Evolutionary conservation across 805 yeast species (phyloP).

Genomic region (Kodamaea hsintzibuensis): DNA sequence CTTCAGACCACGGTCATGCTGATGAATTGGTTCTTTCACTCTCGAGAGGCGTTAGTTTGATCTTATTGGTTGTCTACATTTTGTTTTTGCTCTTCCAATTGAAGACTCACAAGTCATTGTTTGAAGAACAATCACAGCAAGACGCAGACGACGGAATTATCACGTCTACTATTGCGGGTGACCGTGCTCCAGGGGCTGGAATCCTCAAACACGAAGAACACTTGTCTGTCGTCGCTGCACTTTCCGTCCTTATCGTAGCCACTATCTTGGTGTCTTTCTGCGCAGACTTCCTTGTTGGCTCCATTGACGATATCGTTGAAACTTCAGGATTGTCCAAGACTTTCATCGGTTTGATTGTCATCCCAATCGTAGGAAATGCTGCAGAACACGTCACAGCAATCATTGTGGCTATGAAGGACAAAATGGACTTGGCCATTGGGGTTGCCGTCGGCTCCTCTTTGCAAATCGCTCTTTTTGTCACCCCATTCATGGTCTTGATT

Average conservation of each 20-base stretch:
- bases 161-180: slow-evolving; percentile 28
- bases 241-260: slow-evolving; percentile 56
- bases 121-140: slow-evolving; percentile 49
- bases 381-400: slow-evolving; percentile 98
- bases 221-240: slow-evolving; percentile 54
- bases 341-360: slow-evolving; percentile 87
- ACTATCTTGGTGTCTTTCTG: slow-evolving; percentile 83
- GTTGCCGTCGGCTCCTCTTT: slow-evolving; percentile 96
- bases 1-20: slow-evolving; percentile 34
- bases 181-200: slow-evolving; percentile 22
- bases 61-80: slow-evolving; percentile 73
- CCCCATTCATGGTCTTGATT: slow-evolving; percentile 89
- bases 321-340: slow-evolving; percentile 88
- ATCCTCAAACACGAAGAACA: slow-evolving; percentile 29
- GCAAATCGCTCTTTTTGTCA: slow-evolving; percentile 92
- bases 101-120: slow-evolving; percentile 76
- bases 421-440: slow-evolving; percentile 96
- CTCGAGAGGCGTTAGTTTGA: slow-evolving; percentile 83
- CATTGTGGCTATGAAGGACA: slow-evolving; percentile 90
- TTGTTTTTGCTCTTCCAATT: slow-evolving; percentile 86
- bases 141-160: slow-evolving; percentile 41
- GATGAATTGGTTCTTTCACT: slow-evolving; percentile 62
- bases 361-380: slow-evolving; percentile 98
- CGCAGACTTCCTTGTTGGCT: slow-evolving; percentile 92
- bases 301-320: slow-evolving; percentile 86